Conservation (phyloP, 1,284 basidiomycete species). For the Takashimella tepidaria region DNA sequence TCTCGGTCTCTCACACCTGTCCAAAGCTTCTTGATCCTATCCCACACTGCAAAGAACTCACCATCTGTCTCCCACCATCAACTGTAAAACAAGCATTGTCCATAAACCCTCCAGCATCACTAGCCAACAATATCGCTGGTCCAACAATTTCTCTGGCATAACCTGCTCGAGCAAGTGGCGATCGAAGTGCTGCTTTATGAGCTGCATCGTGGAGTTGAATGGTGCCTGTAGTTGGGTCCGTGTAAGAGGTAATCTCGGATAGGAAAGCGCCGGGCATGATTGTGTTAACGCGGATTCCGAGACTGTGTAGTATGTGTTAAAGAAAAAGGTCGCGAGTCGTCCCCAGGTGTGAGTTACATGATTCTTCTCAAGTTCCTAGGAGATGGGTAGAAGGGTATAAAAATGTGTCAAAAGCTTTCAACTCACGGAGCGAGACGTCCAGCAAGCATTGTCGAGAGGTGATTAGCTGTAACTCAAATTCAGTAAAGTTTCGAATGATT, state of each 20-base stretch:
- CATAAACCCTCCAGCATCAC: slow-evolving; percentile 40
- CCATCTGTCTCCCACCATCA: slow-evolving; percentile 43
- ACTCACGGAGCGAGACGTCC: slow-evolving; percentile 33
- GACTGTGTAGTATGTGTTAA: slow-evolving; percentile 8
- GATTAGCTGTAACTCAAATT: slow-evolving; percentile 29
- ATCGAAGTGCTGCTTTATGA: slow-evolving; percentile 25
- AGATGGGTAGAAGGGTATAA: not conserved
- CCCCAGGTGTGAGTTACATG: too few relatives aligned
- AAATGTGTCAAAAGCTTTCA: not conserved
- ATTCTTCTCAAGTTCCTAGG: too few relatives aligned
- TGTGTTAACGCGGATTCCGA: slow-evolving; percentile 42
- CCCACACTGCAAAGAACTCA: not conserved
- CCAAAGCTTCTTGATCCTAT: too few relatives aligned
- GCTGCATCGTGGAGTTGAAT: slow-evolving; percentile 4
- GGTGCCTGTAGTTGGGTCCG: not conserved
- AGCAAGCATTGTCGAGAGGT: slow-evolving; percentile 30
- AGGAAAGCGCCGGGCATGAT: slow-evolving; percentile 39
- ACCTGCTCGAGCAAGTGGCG: slow-evolving; percentile 41
- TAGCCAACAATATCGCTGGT: slow-evolving; percentile 39
- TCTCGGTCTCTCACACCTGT: too few relatives aligned
- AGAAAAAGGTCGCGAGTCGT: too few relatives aligned
- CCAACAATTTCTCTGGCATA: slow-evolving; percentile 43
- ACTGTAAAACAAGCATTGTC: slow-evolving; percentile 40
- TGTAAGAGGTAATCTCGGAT: slow-evolving; percentile 34
- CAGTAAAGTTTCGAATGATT: too few relatives aligned